A percentile compares a stretch with the other conserved stretches of the same genome.
Evolutionary conservation across 2,329 filamentous ascomycete genomes (phyloP).

Genomic region (Paraphaeosphaeria minitans): DNA sequence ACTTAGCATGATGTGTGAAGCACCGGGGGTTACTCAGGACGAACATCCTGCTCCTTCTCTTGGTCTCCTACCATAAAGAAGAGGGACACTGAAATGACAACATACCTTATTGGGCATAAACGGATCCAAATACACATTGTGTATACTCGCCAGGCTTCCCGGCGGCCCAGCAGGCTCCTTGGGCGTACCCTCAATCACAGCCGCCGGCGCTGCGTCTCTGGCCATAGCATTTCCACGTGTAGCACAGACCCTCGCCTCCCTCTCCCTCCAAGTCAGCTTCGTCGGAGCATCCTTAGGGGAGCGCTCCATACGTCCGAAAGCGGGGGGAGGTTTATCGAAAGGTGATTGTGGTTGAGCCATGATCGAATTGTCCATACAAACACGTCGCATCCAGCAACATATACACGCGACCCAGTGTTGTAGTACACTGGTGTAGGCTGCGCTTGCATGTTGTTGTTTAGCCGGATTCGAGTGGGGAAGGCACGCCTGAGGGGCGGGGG

Average conservation of each 20-base stretch:
- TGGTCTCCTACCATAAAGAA: neutral
- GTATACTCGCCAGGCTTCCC: constrained; percentile 20
- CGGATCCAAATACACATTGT: constrained; percentile 40
- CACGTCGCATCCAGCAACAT: neutral
- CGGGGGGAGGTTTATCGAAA: no score
- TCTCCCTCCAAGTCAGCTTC: neutral
- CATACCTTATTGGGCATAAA: constrained; percentile 43
- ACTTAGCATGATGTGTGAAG: neutral
- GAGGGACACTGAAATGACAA: neutral
- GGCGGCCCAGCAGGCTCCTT: constrained; percentile 27
- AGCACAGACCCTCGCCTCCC: neutral
- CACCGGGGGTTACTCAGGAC: neutral
- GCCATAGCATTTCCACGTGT: no score
- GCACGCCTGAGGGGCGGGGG: neutral
- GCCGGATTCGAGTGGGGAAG: neutral
- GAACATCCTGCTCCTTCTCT: neutral
- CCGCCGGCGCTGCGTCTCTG: neutral
- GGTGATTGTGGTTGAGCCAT: neutral
- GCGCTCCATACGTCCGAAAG: no score
- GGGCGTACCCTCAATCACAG: neutral
- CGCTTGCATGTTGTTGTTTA: neutral
- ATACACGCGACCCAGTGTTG: neutral
- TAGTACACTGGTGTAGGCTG: neutral
- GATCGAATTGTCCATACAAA: neutral
- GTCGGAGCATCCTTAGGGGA: no score